These are phyloP conservation scores for Phytophthora foliorum DNA, from an alignment of 352 stramenopile species.

Conservation along the genomic window DNA sequence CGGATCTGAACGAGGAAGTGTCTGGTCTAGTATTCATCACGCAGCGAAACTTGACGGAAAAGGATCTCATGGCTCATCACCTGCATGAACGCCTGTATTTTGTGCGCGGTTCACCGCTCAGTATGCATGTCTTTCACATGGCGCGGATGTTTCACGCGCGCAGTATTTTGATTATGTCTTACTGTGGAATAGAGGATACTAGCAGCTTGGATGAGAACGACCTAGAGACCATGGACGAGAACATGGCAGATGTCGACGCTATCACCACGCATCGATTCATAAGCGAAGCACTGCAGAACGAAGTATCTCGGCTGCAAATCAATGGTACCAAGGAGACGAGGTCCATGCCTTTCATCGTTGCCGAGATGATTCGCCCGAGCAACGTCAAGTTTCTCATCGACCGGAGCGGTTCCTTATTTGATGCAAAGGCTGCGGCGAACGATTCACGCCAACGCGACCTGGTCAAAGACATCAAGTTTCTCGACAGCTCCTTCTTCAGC, in stretches of 20 bases:
- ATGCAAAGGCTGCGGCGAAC: constrained; percentile 47
- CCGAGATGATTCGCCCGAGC: constrained; percentile 77
- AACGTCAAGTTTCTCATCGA: constrained; percentile 82
- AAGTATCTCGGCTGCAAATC: constrained; percentile 27
- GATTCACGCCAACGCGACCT: constrained; percentile 50
- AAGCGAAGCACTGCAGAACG: constrained; percentile 71
- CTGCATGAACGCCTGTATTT: constrained; percentile 71
- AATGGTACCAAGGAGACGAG: constrained; percentile 25
- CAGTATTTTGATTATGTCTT: constrained; percentile 81
- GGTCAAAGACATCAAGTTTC: constrained; percentile 61
- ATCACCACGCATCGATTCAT: constrained; percentile 85
- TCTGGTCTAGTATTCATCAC: constrained; percentile 69
- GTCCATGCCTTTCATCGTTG: constrained; percentile 62
- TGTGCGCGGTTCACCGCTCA: constrained; percentile 72
- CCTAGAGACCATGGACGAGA: constrained; percentile 62
- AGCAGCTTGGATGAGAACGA: constrained; percentile 39
- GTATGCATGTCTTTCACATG: constrained; percentile 63
- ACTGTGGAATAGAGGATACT: constrained; percentile 58
- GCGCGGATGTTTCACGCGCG: constrained; percentile 64
- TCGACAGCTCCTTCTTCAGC: constrained; percentile 68
- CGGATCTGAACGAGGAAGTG: constrained; percentile 52
- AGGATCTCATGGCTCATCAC: constrained; percentile 54
- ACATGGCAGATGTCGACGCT: constrained; percentile 80
- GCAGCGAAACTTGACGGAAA: constrained; percentile 54
- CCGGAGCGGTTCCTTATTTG: constrained; percentile 52